Percentiles rank a stretch among this genome's conserved stretches.
Conservation (phyloP, 257 asterid species). For the Fraxinus cuspidata region DNA sequence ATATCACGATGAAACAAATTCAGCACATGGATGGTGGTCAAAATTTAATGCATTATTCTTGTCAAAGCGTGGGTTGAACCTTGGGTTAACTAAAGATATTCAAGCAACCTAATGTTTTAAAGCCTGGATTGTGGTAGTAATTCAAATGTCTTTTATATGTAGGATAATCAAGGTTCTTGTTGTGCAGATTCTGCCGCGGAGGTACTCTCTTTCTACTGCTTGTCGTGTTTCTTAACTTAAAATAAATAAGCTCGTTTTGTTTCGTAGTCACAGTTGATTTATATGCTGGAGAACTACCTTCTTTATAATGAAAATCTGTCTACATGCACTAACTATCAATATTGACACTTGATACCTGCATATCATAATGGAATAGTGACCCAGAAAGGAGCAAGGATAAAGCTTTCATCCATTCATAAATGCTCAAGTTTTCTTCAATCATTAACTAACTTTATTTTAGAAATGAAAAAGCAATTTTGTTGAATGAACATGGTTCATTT, state of each 20-base stretch:
- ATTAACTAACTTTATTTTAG: background rate
- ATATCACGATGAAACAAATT: background rate
- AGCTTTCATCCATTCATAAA: background rate
- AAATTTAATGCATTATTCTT: background rate
- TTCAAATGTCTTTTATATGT: slow-evolving; percentile 28
- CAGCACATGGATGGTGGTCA: background rate
- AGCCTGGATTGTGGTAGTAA: background rate
- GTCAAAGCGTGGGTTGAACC: background rate
- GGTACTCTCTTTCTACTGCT: slow-evolving; percentile 37
- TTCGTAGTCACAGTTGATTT: background rate
- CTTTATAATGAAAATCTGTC: background rate
- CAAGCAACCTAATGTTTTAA: background rate
- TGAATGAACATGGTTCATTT: background rate
- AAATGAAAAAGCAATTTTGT: background rate
- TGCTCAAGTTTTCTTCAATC: background rate
- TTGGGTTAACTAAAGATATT: background rate
- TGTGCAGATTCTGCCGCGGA: slow-evolving; percentile 75
- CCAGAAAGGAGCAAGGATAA: background rate
- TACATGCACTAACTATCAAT: background rate
- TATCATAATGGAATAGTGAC: background rate
- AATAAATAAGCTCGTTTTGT: background rate
- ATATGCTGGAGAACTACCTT: background rate
- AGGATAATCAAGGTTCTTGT: slow-evolving; percentile 64
- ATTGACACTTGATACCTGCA: background rate
- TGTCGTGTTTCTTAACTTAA: background rate